phyloP scores from a whole-genome alignment of 2,329 filamentous ascomycete genomes.

The Cladosporium sp. region DNA sequence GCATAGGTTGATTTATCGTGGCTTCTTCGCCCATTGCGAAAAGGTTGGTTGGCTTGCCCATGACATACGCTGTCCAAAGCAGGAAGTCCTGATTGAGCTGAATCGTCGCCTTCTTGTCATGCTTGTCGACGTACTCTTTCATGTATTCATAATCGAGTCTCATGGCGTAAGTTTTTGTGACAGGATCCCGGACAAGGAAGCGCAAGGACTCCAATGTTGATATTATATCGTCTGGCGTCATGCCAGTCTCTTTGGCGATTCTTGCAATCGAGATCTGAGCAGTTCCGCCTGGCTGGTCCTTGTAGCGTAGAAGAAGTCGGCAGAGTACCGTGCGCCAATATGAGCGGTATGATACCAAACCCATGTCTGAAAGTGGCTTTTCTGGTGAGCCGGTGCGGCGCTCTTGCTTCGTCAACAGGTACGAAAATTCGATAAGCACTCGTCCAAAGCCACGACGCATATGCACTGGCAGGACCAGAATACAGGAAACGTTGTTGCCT shows the following conservation, averaged over 20 bases:
- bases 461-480: slow-evolving; percentile 91
- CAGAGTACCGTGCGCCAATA: slow-evolving; percentile 94
- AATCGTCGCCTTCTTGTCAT: slow-evolving; percentile 85
- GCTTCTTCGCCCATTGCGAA: slow-evolving; percentile 41
- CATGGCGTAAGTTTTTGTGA: slow-evolving; percentile 85
- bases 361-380: slow-evolving; percentile 97
- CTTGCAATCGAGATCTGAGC: slow-evolving; percentile 53
- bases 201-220: slow-evolving; percentile 88
- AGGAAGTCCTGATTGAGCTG: slow-evolving; percentile 76
- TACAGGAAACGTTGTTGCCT: slow-evolving; percentile 92
- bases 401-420: slow-evolving; percentile 89
- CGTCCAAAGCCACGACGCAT: slow-evolving; percentile 97
- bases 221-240: slow-evolving; percentile 95
- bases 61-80: slow-evolving; percentile 95
- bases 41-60: slow-evolving; percentile 64
- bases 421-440: slow-evolving; percentile 96
- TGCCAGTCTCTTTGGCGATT: slow-evolving; percentile 86
- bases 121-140: slow-evolving; percentile 81
- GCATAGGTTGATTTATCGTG: slow-evolving; percentile 50
- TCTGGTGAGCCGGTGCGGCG: slow-evolving; percentile 93
- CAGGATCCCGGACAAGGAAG: slow-evolving; percentile 83
- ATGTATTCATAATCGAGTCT: slow-evolving; percentile 85
- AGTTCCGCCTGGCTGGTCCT: slow-evolving; percentile 36
- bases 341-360: slow-evolving; percentile 91
- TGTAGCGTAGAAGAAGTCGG: slow-evolving; percentile 71